Evolutionary conservation across 208 protist species (phyloP), one percentile per base, ranked within the genome.

Genomic region (Endotrypanum monterogeii): DNA sequence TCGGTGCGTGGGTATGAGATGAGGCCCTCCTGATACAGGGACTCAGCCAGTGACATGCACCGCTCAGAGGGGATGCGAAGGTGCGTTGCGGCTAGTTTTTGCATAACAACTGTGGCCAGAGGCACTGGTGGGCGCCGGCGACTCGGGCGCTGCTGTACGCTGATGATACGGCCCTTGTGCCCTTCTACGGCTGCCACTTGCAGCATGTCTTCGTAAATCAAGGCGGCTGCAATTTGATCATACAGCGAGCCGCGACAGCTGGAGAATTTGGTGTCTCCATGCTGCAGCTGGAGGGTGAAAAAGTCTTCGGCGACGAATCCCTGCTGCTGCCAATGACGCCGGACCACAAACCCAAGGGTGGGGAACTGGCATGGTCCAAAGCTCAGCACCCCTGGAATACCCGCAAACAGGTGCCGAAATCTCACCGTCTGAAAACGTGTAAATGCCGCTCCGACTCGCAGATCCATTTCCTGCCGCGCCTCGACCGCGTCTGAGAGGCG

Each of bases 1-100:
- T 99, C 98, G 7, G 99, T 99, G 56, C 99, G 89, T 1, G 99
- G 99, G 87, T 99, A 99, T 62, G 95, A 96, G 37, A 98, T 87
- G 70, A 93, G 89, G 25, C 93, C 93, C 69, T 98, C 87, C 67
- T 98, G 93, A 77, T 98, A 98, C 16, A 98, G 88, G 35, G 81
- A 85, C 87, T 98, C 94, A 9, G 94, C 93, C 57, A 98, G 78
- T 18, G 85, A 78, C 99, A 99, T 99, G 62, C 98, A 98, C 46
- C 95, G 73, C 70, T 98, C 92, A 8, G 98, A 97, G 14, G 89
- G 76, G 3, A 99, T 95, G 54, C 80, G 84, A 14, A 99, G 86
- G 70, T 99, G 98, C 18, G 81, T 87, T 18, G 98, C 87, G 28
- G 94, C 97, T 0, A 98, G 69, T 68, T 99, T 99, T 78, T 99